phyloP scores from a whole-genome alignment of 2,329 filamentous ascomycete species.

The Monilinia vaccinii-corymbosi region DNA sequence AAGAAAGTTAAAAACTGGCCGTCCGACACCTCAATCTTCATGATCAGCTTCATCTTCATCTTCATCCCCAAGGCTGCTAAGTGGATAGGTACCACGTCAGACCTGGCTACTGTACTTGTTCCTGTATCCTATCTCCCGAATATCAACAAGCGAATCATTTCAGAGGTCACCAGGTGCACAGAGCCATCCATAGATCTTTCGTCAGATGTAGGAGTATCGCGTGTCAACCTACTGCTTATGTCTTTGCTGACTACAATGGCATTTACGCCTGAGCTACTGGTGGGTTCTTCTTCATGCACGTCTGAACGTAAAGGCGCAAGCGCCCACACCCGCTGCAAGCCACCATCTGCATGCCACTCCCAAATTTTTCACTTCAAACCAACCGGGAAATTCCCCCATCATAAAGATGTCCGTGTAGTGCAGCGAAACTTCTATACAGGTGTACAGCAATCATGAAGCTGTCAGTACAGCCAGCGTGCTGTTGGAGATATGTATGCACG shows the following conservation, averaged over 20 bases:
- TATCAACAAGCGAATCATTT: not conserved
- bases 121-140: not conserved
- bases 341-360: not conserved
- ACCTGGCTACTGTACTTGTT: not conserved
- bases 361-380: not conserved
- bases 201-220: not conserved
- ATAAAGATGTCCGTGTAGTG: not conserved
- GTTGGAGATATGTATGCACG: not conserved
- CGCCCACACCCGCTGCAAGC: not conserved
- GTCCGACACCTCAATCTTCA: not conserved
- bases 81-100: slow-evolving; percentile 3
- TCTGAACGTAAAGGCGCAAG: not conserved
- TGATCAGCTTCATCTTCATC: no score
- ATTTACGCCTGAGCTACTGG: not conserved
- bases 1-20: not conserved
- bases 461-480: not conserved
- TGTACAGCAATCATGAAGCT: not conserved
- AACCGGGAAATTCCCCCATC: not conserved
- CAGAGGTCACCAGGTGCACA: not conserved
- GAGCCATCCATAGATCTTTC: not conserved
- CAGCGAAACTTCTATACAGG: not conserved
- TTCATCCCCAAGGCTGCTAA: not conserved
- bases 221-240: not conserved
- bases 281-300: not conserved
- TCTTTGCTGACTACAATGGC: not conserved